phyloP scores from a whole-genome alignment of 306 rosid species.

The Arachis stenosperma region DNA sequence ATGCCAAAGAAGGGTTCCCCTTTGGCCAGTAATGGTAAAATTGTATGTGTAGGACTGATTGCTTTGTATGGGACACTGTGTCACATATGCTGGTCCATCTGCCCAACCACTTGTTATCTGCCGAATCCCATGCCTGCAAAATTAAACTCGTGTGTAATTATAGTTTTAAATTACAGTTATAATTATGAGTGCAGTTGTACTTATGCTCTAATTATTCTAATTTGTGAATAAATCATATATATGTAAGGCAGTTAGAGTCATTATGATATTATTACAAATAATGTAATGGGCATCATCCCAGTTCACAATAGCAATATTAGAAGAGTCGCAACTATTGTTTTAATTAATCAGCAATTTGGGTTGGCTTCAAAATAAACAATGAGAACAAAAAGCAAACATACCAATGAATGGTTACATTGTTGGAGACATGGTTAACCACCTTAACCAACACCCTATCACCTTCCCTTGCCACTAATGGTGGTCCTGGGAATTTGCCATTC shows the following conservation, averaged over 20 bases:
- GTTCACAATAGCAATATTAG: too few relatives aligned
- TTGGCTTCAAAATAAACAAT: background rate
- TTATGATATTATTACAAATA: too few relatives aligned
- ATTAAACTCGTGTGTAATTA: too few relatives aligned
- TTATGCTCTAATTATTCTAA: too few relatives aligned
- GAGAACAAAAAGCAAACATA: slow-evolving; percentile 25
- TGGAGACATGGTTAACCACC: slow-evolving; percentile 64
- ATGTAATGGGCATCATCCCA: too few relatives aligned
- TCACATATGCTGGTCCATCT: slow-evolving; percentile 86
- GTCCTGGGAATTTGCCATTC: slow-evolving; percentile 78
- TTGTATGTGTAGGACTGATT: slow-evolving; percentile 70
- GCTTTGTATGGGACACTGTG: slow-evolving; percentile 85
- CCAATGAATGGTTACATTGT: slow-evolving; percentile 85
- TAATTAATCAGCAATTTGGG: too few relatives aligned
- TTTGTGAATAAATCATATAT: too few relatives aligned
- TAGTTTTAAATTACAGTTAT: too few relatives aligned
- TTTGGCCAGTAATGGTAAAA: slow-evolving; percentile 73
- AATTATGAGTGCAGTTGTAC: too few relatives aligned
- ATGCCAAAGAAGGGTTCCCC: slow-evolving; percentile 86
- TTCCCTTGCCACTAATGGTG: slow-evolving; percentile 73
- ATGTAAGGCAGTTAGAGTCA: too few relatives aligned
- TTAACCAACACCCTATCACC: slow-evolving; percentile 71
- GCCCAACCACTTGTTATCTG: slow-evolving; percentile 74
- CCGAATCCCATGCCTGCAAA: slow-evolving; percentile 75
- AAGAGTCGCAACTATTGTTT: too few relatives aligned